Percentiles rank a stretch among this genome's conserved stretches.
Conservation (phyloP, 2,329 filamentous ascomycete species). For the Rutstroemia sp. region DNA sequence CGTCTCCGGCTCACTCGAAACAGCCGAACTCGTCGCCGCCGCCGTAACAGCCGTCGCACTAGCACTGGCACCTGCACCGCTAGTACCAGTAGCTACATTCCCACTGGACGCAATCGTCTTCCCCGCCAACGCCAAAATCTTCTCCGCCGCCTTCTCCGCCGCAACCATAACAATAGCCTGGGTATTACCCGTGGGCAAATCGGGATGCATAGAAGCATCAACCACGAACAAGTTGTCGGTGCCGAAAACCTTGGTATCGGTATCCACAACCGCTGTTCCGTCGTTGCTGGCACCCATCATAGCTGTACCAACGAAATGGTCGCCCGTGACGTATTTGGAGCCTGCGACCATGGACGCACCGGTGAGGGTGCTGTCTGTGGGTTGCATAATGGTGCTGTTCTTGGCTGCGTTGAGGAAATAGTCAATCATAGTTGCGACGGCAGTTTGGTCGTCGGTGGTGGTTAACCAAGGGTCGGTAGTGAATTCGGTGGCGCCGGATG, state of each 20-base stretch:
- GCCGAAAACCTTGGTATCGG: conserved; percentile 55
- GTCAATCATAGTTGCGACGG: conserved; percentile 44
- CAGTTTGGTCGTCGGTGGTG: conserved; percentile 50
- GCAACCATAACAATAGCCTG: conserved; percentile 56
- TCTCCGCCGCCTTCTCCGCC: conserved; percentile 54
- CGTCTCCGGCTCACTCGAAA: not conserved
- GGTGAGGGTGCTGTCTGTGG: conserved; percentile 5
- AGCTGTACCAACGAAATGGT: conserved; percentile 14
- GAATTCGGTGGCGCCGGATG: conserved; percentile 36
- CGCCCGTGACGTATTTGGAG: not conserved
- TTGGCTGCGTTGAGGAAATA: conserved; percentile 43
- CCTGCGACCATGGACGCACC: not conserved
- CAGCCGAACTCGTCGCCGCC: not conserved
- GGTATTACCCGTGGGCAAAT: conserved; percentile 61
- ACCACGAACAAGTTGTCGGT: conserved; percentile 62
- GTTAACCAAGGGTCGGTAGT: conserved; percentile 40
- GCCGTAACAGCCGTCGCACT: not conserved
- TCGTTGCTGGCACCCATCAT: conserved; percentile 43
- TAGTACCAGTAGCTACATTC: not conserved
- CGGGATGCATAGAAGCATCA: conserved; percentile 61
- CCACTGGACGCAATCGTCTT: not conserved
- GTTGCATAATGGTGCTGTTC: conserved; percentile 43
- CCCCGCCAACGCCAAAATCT: conserved; percentile 37
- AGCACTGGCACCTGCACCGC: not conserved
- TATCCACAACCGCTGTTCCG: conserved; percentile 53